Base-by-base conservation (phyloP, 345 rosid species). In the Salix brachista region DNA sequence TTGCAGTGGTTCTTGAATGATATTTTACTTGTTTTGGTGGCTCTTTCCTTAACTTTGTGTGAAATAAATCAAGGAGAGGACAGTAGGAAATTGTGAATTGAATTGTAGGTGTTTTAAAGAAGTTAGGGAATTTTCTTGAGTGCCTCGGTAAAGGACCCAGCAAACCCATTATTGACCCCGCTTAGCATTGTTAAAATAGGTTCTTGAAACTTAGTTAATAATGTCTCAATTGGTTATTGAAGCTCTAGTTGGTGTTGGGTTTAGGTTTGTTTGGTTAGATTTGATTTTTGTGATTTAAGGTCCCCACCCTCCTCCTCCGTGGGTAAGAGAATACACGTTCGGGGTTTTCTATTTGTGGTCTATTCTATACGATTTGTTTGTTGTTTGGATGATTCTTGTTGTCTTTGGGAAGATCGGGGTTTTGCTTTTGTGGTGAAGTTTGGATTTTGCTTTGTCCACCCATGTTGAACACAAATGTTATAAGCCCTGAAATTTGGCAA, bases 171-270 rank as follows among this genome's bases (percentile, higher is more conserved):
- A 42, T 41, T 42, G 17, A 37, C 50, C 50, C 46, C 54, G 4
- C 16, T 69, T 69, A 21, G 46, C 71, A 69, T 69, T 69, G 71
- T 41, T n/a, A 69, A 44, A 69, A 65, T 17, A 34, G 28, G 19
- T 69, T 41, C 34, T 39, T 39, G 18, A 39, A 69, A 69, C 46
- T 12, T 37, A 21, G 30, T 69, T 42, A 14, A 39, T 13, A 68
- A 39, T 13, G 54, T 69, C 17, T 37, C 23, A 37, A 37, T 41
- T 23, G 71, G 26, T 41, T 18, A 23, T 42, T 69, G 18, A n/a
- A 69, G 52, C 71, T 21, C 44, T 69, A 39, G 44, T 21, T n/a
- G 44, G 8, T 67, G 26, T 67, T 37, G 46, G 52, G 52, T n/a
- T 36, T n/a, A 69, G 46, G 54, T 69, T 69, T 37, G n/a, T 2